Evolutionary conservation across 345 rosid species (phyloP).

Genomic region (Acer campestre): DNA sequence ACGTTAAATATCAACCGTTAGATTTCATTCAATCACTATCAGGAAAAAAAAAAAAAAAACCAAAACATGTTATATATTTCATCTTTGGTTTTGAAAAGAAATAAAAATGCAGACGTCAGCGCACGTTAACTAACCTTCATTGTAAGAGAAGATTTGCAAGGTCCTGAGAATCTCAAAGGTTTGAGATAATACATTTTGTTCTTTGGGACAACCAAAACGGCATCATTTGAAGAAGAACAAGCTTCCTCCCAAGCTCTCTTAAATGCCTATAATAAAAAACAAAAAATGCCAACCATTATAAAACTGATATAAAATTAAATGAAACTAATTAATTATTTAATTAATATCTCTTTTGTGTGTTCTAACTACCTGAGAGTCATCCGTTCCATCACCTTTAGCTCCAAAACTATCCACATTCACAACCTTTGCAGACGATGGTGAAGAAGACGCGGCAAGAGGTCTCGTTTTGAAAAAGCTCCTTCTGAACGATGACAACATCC

Average conservation of each 20-base stretch:
- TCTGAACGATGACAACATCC: neutral
- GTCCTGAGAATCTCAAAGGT: conserved; percentile 75
- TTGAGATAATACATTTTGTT: conserved; percentile 55
- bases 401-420: conserved; percentile 55
- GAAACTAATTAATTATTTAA: too few relatives aligned
- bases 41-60: too few relatives aligned
- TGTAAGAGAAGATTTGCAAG: conserved; percentile 59
- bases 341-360: too few relatives aligned
- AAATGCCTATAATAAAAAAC: conserved; percentile 48
- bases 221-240: conserved; percentile 47
- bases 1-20: neutral
- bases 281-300: neutral
- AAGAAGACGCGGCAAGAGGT: conserved; percentile 23
- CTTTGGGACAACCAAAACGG: conserved; percentile 53
- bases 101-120: neutral
- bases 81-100: too few relatives aligned
- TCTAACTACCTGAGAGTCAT: conserved; percentile 51
- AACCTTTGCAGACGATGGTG: neutral
- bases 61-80: too few relatives aligned
- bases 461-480: neutral
- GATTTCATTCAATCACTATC: too few relatives aligned
- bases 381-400: conserved; percentile 59
- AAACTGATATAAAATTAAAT: too few relatives aligned
- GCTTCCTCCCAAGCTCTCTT: conserved; percentile 59
- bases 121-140: conserved; percentile 49